A percentile compares a stretch with the other conserved stretches of the same genome.
phyloP scores from a whole-genome alignment of 2,329 filamentous ascomycete species.

The Colletotrichum coccodes region DNA sequence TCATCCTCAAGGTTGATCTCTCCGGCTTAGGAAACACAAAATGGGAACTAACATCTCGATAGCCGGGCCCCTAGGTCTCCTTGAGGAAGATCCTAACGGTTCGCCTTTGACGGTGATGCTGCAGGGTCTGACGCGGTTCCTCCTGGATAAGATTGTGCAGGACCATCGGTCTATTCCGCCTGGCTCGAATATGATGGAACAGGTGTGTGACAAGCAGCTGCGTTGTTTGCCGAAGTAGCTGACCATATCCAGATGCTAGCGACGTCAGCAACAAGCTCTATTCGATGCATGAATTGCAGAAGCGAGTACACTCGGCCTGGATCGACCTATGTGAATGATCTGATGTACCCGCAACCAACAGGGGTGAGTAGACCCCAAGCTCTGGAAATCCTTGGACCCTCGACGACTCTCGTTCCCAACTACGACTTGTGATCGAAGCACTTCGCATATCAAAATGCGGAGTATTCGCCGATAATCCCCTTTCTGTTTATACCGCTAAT shows the following conservation, averaged over 20 bases:
- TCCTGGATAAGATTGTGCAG: conserved; percentile 81
- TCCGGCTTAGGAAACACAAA: background rate
- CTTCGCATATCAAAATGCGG: background rate
- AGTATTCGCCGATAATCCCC: background rate
- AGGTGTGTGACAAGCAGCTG: conserved; percentile 54
- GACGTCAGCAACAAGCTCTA: conserved; percentile 77
- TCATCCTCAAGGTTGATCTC: conserved; percentile 73
- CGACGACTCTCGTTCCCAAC: background rate
- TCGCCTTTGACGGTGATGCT: conserved; percentile 83
- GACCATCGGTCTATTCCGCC: conserved; percentile 79
- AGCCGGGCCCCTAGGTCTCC: conserved; percentile 79
- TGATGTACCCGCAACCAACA: conserved; percentile 71
- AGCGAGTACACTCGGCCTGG: conserved; percentile 87
- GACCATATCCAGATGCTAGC: conserved; percentile 62
- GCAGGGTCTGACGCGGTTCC: conserved; percentile 85
- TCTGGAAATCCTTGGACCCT: background rate
- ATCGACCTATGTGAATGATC: conserved; percentile 84
- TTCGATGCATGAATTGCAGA: conserved; percentile 86
- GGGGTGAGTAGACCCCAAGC: background rate
- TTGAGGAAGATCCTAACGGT: conserved; percentile 84
- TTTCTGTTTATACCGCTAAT: conserved; percentile 33
- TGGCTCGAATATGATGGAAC: conserved; percentile 74
- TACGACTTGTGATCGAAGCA: conserved; percentile 33
- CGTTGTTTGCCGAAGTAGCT: conserved; percentile 28
- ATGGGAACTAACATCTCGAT: conserved; percentile 36